Evolutionary conservation across 2,329 filamentous ascomycete genomes (phyloP).

Genomic region (Fusarium chlamydosporum): DNA sequence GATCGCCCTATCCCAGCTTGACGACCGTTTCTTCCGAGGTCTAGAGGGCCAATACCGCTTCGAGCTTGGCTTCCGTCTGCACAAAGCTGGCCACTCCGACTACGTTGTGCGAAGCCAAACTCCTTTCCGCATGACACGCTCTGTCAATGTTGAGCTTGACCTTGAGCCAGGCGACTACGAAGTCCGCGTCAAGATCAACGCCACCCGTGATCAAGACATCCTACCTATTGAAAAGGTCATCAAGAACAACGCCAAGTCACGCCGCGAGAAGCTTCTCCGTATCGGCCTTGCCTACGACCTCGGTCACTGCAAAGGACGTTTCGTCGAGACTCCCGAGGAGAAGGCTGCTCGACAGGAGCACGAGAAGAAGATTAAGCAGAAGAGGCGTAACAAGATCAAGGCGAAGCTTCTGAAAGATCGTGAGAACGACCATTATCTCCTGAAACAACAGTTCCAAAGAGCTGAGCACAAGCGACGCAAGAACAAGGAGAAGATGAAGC

Average conservation of each 20-base stretch:
- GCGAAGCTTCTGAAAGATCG: slow-evolving; percentile 61
- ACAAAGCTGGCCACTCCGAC: slow-evolving; percentile 64
- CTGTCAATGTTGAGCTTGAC: slow-evolving; percentile 81
- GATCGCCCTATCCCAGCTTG: slow-evolving; percentile 70
- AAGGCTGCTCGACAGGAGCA: slow-evolving; percentile 63
- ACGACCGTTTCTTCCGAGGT: slow-evolving; percentile 70
- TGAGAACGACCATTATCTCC: slow-evolving; percentile 56
- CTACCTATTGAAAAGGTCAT: slow-evolving; percentile 76
- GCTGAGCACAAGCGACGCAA: slow-evolving; percentile 56
- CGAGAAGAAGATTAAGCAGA: slow-evolving; percentile 60
- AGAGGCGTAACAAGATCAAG: slow-evolving; percentile 54
- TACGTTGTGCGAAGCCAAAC: slow-evolving; percentile 69
- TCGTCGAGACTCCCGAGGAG: slow-evolving; percentile 64
- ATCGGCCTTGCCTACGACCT: slow-evolving; percentile 80
- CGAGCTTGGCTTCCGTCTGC: slow-evolving; percentile 67
- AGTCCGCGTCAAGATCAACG: slow-evolving; percentile 81
- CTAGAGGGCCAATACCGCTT: slow-evolving; percentile 70
- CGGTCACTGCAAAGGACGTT: slow-evolving; percentile 74
- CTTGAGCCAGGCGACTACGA: slow-evolving; percentile 82
- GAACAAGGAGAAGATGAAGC: slow-evolving; percentile 87
- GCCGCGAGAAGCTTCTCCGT: slow-evolving; percentile 79
- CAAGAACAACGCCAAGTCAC: slow-evolving; percentile 71
- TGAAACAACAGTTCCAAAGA: slow-evolving; percentile 57
- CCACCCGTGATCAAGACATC: slow-evolving; percentile 68
- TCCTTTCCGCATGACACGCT: slow-evolving; percentile 75